Base-by-base conservation (phyloP, 257 asterid genomes). In the Solanum peruvianum region DNA sequence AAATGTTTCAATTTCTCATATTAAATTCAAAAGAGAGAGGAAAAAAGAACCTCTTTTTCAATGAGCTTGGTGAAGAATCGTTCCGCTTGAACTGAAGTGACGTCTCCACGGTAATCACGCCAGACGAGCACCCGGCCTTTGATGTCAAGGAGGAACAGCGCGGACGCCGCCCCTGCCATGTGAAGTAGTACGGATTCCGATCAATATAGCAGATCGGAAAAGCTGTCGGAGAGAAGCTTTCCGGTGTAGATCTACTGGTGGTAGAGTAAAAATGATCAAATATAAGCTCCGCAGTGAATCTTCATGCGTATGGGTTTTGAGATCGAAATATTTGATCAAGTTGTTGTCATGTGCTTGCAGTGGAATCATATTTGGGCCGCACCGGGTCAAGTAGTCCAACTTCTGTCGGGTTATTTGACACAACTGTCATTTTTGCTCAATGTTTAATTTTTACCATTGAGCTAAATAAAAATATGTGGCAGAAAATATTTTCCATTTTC, bases 161-260 rank as follows among this genome's bases (percentile, higher is more conserved):
- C 98, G 86, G 99, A 97, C 86, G 98, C 98, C 92, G 99, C 99
- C 91, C 98, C 98, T 83, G 98, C 94, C 99, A 97, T 97, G 21
- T 81, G 62, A 25, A 14, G 25, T 78, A 77, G 41, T 44, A 45
- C 1, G 44, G 12, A 78, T 45, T 45, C 39, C 84, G 16, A 77
- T 77, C 64, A 77, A 44, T 7, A 44, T 44, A n/a, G 23, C 39
- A 27, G 83, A 80, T 80, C 44, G 69, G 31, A 49, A 31, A 81
- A 44, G 42, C 27, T 45, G 27, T 25, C 25, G 25, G 1, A 25
- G 84, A 78, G 14, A 78, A 44, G 41, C 60, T 77, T 44, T 25
- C 39, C 33, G 25, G 41, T 3, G 67, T 18, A 47, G 67, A 80
- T 47, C 44, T 47, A 2, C 44, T 27, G 67, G 6, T 80, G 42